phyloP scores from a whole-genome alignment of 768 basidiomycete species.

The Suillus subaureus region DNA sequence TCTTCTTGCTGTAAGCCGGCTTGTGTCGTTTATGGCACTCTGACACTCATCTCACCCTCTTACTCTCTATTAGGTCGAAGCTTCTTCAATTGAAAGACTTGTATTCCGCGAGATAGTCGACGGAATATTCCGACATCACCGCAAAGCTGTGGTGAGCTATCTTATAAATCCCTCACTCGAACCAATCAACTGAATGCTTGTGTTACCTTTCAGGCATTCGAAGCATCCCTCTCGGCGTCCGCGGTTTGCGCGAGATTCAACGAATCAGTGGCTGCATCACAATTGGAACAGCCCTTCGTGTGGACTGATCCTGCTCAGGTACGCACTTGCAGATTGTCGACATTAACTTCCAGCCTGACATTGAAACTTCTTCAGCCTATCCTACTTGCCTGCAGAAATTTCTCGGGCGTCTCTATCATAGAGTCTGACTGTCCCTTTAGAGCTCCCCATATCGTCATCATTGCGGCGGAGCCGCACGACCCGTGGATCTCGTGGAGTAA shows the following conservation, averaged over 20 bases:
- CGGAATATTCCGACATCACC: constrained; percentile 39
- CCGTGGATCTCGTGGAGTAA: constrained; percentile 42
- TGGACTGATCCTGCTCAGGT: constrained; percentile 61
- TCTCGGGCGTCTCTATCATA: constrained; percentile 39
- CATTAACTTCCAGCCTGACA: not conserved
- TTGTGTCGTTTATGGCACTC: not conserved
- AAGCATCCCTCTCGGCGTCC: constrained; percentile 40
- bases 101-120: constrained; percentile 34
- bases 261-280: constrained; percentile 26
- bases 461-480: constrained; percentile 39
- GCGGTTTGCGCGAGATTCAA: constrained; percentile 45
- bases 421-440: constrained; percentile 46
- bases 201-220: constrained; percentile 37
- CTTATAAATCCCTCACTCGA: constrained; percentile 10
- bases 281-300: constrained; percentile 41
- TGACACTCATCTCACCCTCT: not conserved
- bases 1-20: constrained; percentile 27
- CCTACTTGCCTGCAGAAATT: constrained; percentile 25
- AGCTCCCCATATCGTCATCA: constrained; percentile 50
- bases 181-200: not conserved
- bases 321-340: constrained; percentile 15
- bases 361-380: constrained; percentile 32
- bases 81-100: constrained; percentile 32
- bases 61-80: constrained; percentile 21
- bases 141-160: constrained; percentile 42